Base-by-base conservation (phyloP, 2,329 filamentous ascomycete species). In the Ustulina deusta region DNA sequence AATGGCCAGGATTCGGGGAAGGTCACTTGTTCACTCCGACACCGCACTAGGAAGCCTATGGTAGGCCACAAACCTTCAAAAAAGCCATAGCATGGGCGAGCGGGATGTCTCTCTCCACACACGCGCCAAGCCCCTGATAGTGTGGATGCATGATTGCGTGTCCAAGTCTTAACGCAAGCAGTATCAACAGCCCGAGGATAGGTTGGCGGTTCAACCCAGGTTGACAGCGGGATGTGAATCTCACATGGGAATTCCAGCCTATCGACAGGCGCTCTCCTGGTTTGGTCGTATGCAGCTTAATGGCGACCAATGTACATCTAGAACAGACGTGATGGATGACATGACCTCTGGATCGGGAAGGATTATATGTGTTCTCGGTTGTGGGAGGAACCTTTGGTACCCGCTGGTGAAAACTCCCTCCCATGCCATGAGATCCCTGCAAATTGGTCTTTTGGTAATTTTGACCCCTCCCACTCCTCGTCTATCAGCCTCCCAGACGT, bases 111-210 rank as follows among this genome's bases (percentile, higher is more conserved):
- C 57, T 62, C 69, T 70, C 69, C 62, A 55, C 62, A 68, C 44
- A 46, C 40, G 56, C 44, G 69, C 69, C 69, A 71, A 71, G 69
- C 34, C 69, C 17, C 27, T 56, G 44, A 54, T 63, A 61, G 44
- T 59, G 59, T 61, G 61, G 62, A 68, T 71, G 70, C 69, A 71
- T 65, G 66, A 42, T 69, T 66, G 66, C 68, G 70, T 67, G 67
- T 66, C 22, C 58, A 29, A 58, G 36, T 29, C 64, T 42, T 55
- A 62, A 49, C 66, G 48, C 61, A 61, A n/a, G 56, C 48, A n/a
- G 29, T 48, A 42, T 69, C 63, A 56, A 70, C 42, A 63, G 44
- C 27, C 38, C 48, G 57, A 64, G 46, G 56, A 40, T 17, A 55
- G 56, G 61, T 61, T 64, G 46, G 40, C 36, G 36, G 6, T 65